phyloP scores from a whole-genome alignment of 2,329 filamentous ascomycete species.

The Cladosporium halotolerans region DNA sequence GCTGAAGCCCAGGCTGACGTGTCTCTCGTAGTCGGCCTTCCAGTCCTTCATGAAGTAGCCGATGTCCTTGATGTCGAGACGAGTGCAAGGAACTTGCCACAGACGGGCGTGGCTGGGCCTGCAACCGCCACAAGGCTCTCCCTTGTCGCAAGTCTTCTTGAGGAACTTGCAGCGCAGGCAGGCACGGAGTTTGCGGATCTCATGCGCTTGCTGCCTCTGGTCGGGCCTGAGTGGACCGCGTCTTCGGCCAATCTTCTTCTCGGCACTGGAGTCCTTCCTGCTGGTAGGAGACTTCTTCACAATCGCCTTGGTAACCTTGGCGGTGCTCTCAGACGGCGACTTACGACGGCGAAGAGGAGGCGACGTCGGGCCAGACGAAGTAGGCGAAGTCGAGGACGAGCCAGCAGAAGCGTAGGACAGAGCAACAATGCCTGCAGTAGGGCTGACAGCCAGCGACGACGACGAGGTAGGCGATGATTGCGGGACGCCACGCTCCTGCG shows the following conservation, averaged over 20 bases:
- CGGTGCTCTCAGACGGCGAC: slow-evolving; percentile 52
- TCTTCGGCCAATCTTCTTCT: slow-evolving; percentile 90
- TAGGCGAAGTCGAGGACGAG: slow-evolving; percentile 27
- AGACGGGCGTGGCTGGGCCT: slow-evolving; percentile 90
- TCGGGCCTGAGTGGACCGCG: slow-evolving; percentile 86
- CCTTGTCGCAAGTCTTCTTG: slow-evolving; percentile 98
- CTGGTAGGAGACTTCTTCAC: slow-evolving; percentile 66
- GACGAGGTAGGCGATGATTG: slow-evolving; percentile 25
- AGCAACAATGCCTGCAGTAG: slow-evolving; percentile 15
- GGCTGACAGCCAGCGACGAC: slow-evolving; percentile 25
- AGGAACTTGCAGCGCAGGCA: slow-evolving; percentile 96
- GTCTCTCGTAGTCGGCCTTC: slow-evolving; percentile 93
- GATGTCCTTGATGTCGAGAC: slow-evolving; percentile 98
- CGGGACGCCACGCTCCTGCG: slow-evolving; percentile 22
- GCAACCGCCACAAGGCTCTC: slow-evolving; percentile 90
- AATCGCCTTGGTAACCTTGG: slow-evolving; percentile 78
- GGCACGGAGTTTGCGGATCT: slow-evolving; percentile 90
- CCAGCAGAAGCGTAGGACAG: slow-evolving; percentile 23
- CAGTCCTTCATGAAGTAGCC: slow-evolving; percentile 99
- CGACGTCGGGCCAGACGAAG: slow-evolving; percentile 31
- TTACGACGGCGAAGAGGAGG: slow-evolving; percentile 56
- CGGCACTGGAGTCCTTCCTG: slow-evolving; percentile 68
- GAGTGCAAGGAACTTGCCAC: slow-evolving; percentile 96
- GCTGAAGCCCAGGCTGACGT: slow-evolving; percentile 78
- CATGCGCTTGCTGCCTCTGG: slow-evolving; percentile 91